Evolutionary conservation across 176 grass and related monocot genomes (phyloP).

Genomic region (Carex pumila): DNA sequence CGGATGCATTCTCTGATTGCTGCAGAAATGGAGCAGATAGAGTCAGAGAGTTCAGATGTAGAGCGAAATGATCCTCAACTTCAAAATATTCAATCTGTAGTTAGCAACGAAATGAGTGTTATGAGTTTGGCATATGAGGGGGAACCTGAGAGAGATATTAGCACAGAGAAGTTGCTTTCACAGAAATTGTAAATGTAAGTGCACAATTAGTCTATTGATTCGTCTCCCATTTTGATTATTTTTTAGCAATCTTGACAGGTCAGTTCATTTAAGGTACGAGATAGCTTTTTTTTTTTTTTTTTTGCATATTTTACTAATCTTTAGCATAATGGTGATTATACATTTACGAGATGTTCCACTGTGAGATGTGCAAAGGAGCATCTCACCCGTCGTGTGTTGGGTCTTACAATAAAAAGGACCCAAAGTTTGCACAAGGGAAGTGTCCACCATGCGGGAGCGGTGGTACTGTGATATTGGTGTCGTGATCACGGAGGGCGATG

Average conservation of each 20-base stretch:
- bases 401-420: too few relatives aligned
- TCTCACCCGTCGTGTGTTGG: too few relatives aligned
- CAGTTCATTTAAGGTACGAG: not conserved
- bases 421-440: too few relatives aligned
- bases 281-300: not conserved
- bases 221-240: not conserved
- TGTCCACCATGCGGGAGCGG: too few relatives aligned
- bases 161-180: conserved; percentile 35
- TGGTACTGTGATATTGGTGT: too few relatives aligned
- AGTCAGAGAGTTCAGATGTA: not conserved
- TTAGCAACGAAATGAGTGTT: conserved; percentile 17
- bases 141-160: conserved; percentile 31
- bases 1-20: conserved; percentile 27
- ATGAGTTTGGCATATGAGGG: conserved; percentile 27
- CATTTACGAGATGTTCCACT: too few relatives aligned
- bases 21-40: conserved; percentile 19
- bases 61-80: not conserved
- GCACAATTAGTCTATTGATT: not conserved
- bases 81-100: not conserved
- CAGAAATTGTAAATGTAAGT: conserved; percentile 20
- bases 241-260: not conserved
- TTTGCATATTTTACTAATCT: not conserved
- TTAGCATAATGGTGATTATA: too few relatives aligned
- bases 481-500: too few relatives aligned
- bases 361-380: too few relatives aligned